Evolutionary conservation across 768 basidiomycete species (phyloP), one percentile per base, ranked within the genome.

Genomic region (Dioszegia crocea): DNA sequence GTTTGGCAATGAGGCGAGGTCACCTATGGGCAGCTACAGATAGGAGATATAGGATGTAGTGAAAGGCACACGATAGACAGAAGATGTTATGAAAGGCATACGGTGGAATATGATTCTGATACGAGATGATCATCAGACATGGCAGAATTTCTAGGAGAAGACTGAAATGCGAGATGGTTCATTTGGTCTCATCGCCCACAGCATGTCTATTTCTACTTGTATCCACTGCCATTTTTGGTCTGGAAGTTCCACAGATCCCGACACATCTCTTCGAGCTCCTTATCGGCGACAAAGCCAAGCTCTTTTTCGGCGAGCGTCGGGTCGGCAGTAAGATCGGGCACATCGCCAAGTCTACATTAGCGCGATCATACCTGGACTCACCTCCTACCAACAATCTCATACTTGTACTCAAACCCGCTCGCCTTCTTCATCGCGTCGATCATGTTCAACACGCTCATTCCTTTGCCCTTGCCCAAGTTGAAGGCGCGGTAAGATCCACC

Each of bases 191-290:
- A 43, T 10, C 9, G 10, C 17, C 9, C 17, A 17, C 36, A 38
- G 17, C 36, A 38, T 38, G 17, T 39, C 51, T 53, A 53, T 41
- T 51, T 29, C 44, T 36, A 26, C 30, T 52, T n/a, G 60, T 75
- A 96, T 2, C 92, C 92, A 29, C 83, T 73, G 6, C 88, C 89
- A 69, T 96, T 89, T 76, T 85, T 89, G n/a, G 84, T 85, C 80
- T 98, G 94, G 91, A 93, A 99, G 79, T 93, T 93, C 96, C 96
- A 98, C 67, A 96, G 80, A 78, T 99, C 96, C 56, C 84, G 81
- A 78, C 96, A 98, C 91, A 98, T 98, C 56, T 86, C 86, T 62
- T 91, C 87, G 44, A 99, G 82, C 67, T 85, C 82, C 70, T 85
- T 82, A 26, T 82, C 80, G 12, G 94, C 94, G 61, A 84, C 83